Evolutionary conservation across 2,329 filamentous ascomycete genomes (phyloP).

Genomic region (Neopestalotiopsis sp.): DNA sequence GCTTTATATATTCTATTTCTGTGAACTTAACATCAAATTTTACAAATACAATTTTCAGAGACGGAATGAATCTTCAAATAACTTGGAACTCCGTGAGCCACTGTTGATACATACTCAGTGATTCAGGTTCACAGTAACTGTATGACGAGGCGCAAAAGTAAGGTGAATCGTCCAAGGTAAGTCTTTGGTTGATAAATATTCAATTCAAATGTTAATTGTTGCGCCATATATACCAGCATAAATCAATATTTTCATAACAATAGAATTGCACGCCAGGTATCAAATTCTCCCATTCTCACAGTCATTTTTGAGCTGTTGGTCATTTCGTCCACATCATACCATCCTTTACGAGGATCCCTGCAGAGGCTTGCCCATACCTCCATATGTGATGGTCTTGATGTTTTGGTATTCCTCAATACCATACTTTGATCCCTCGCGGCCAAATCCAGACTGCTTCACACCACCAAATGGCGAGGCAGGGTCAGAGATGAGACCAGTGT

Average conservation of each 20-base stretch:
- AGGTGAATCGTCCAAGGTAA: too few species aligned
- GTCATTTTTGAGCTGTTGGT: neutral
- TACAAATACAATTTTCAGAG: neutral
- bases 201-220: neutral
- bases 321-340: neutral
- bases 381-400: slow-evolving; percentile 69
- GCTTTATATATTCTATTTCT: neutral
- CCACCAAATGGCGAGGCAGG: slow-evolving; percentile 73
- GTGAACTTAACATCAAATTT: neutral
- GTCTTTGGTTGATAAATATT: too few species aligned
- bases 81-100: too few species aligned
- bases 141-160: too few species aligned
- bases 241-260: neutral
- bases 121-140: too few species aligned
- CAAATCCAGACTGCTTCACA: slow-evolving; percentile 83
- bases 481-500: slow-evolving; percentile 72
- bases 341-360: slow-evolving; percentile 41
- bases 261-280: slow-evolving; percentile 1
- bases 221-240: slow-evolving; percentile 1
- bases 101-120: too few species aligned
- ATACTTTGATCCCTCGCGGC: slow-evolving; percentile 78
- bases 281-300: neutral
- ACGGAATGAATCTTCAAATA: too few species aligned
- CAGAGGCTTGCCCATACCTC: slow-evolving; percentile 61
- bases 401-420: slow-evolving; percentile 78